These are phyloP conservation scores for Aphanomyces stellatus DNA, from an alignment of 352 stramenopile genomes.

Conservation along the genomic window DNA sequence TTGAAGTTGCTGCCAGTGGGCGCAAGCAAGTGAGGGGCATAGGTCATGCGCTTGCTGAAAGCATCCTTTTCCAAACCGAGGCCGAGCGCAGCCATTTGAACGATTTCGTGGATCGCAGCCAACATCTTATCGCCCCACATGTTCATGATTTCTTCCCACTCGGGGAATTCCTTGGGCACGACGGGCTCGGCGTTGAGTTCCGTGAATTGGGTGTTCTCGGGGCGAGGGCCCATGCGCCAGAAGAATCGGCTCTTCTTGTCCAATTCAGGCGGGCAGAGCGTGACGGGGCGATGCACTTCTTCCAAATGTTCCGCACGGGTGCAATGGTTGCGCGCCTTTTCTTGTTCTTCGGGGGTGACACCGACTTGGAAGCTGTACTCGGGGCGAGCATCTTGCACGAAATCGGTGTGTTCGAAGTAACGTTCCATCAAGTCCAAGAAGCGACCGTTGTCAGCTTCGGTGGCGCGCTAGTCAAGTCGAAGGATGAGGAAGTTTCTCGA, in stretches of 20 bases:
- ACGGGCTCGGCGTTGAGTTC: conserved; percentile 85
- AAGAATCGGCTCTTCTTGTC: conserved; percentile 94
- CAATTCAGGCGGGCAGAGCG: conserved; percentile 79
- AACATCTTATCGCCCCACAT: conserved; percentile 90
- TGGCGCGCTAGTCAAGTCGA: conserved; percentile 32
- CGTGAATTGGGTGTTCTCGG: conserved; percentile 56
- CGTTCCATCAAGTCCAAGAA: conserved; percentile 92
- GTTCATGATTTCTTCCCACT: conserved; percentile 87
- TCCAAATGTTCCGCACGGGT: conserved; percentile 37
- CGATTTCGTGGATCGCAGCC: conserved; percentile 61
- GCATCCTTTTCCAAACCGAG: conserved; percentile 75
- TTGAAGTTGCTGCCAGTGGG: conserved; percentile 86
- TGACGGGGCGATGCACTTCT: conserved; percentile 58
- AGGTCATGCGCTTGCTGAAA: conserved; percentile 68
- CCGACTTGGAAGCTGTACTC: conserved; percentile 86
- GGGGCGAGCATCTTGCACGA: conserved; percentile 77
- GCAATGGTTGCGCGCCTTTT: conserved; percentile 83
- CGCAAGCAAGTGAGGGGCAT: conserved; percentile 84
- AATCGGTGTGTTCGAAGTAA: conserved; percentile 87
- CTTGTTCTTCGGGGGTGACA: conserved; percentile 80
- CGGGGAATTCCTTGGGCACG: conserved; percentile 69
- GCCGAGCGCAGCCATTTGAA: conserved; percentile 81
- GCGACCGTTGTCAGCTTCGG: conserved; percentile 58
- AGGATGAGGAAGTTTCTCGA: neutral
- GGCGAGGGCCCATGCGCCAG: conserved; percentile 85